Evolutionary conservation across 2,329 filamentous ascomycete species (phyloP).

Genomic region (Calonectria leucothoes): DNA sequence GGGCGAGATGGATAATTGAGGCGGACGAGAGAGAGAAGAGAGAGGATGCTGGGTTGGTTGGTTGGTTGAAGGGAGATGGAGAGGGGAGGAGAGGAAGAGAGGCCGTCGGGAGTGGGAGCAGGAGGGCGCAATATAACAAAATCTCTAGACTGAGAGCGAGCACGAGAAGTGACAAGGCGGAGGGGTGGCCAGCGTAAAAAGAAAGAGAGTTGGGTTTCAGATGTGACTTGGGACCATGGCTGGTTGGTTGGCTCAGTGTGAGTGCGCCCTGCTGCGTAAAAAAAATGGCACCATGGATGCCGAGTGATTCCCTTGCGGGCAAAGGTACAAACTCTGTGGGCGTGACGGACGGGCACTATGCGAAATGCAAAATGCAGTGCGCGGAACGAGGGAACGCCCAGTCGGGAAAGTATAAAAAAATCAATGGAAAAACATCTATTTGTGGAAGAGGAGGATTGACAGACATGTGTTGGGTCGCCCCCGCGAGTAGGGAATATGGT

Average conservation of each 20-base stretch:
- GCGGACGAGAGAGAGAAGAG: background rate
- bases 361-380: background rate
- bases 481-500: background rate
- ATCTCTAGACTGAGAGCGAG: background rate
- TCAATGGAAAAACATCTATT: too few relatives aligned
- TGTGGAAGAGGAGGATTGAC: background rate
- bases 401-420: too few relatives aligned
- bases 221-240: constrained; percentile 16
- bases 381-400: too few relatives aligned
- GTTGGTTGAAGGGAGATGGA: constrained; percentile 7
- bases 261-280: background rate
- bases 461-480: background rate
- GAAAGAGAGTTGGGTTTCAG: constrained; percentile 26
- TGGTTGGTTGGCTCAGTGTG: constrained; percentile 4
- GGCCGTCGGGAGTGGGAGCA: background rate
- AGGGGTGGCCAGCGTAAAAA: background rate
- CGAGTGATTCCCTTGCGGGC: background rate
- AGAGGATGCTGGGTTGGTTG: background rate
- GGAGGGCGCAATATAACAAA: background rate
- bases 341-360: too few relatives aligned
- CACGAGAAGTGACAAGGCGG: background rate
- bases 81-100: constrained; percentile 13
- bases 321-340: background rate
- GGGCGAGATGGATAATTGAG: background rate
- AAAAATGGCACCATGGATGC: constrained; percentile 4